phyloP scores from a whole-genome alignment of 768 basidiomycete genomes.

The Trametes cinnabarina region DNA sequence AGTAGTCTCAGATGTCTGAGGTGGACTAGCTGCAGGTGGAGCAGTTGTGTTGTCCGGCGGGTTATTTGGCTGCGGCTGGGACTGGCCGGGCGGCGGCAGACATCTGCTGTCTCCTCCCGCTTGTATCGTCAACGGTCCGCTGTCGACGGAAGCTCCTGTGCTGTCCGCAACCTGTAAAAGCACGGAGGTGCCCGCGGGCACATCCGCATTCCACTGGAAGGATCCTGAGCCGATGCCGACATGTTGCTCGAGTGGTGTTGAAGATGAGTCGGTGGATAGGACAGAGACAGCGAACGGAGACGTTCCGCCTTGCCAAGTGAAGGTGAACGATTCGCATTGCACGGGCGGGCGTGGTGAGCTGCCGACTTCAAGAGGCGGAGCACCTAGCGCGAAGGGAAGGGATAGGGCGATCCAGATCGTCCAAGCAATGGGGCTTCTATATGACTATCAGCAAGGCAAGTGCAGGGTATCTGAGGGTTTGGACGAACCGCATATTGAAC shows the following conservation, averaged over 20 bases:
- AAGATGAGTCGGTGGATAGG: not conserved
- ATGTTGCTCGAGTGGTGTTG: not conserved
- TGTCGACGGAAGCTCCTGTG: not conserved
- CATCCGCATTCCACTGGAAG: not conserved
- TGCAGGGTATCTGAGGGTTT: too few species aligned
- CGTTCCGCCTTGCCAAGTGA: not conserved
- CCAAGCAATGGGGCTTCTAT: not conserved
- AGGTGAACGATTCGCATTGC: not conserved
- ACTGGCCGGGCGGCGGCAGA: not conserved
- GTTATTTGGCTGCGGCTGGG: not conserved
- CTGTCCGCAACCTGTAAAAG: not conserved
- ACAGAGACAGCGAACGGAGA: not conserved
- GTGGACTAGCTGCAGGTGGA: not conserved
- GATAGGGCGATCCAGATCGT: not conserved
- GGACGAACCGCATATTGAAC: too few species aligned
- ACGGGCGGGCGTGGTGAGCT: not conserved
- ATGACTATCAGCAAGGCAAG: not conserved
- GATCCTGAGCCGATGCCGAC: not conserved
- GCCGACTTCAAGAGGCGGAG: not conserved
- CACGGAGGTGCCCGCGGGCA: not conserved
- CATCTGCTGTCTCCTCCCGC: not conserved
- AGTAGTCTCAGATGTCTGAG: not conserved
- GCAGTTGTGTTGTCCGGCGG: not conserved
- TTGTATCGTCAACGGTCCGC: not conserved
- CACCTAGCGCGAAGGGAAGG: not conserved